phyloP scores from a whole-genome alignment of 1,284 basidiomycete genomes.

The Megacollybia platyphylla region DNA sequence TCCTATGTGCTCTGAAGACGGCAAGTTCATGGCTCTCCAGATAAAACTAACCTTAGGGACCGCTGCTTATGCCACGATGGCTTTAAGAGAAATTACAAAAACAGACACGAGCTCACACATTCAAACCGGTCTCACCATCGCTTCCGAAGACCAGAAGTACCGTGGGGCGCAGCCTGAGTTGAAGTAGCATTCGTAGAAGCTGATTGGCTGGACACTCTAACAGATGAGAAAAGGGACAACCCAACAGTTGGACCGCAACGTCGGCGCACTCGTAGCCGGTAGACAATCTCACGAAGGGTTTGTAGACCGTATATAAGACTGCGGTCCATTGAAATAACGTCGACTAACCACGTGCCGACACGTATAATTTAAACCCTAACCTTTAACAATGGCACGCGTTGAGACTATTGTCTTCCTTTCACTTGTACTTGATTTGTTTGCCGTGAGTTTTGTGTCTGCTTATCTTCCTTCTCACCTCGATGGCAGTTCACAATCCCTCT shows the following conservation, averaged over 20 bases:
- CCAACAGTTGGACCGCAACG: neutral
- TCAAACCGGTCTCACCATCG: conserved; percentile 69
- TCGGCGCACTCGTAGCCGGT: too few relatives aligned
- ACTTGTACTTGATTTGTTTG: conserved; percentile 77
- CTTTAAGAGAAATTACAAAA: conserved; percentile 85
- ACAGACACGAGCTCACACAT: conserved; percentile 84
- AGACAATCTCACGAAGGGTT: too few relatives aligned
- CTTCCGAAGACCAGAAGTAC: conserved; percentile 77
- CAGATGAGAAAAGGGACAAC: conserved; percentile 5
- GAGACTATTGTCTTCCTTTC: conserved; percentile 75
- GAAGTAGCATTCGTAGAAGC: neutral
- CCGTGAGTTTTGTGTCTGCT: conserved; percentile 13
- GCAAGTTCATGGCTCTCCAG: conserved; percentile 78
- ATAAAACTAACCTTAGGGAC: conserved; percentile 73
- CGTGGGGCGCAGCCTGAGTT: conserved; percentile 23
- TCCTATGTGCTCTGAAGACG: conserved; percentile 51
- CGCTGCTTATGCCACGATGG: conserved; percentile 93
- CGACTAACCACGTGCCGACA: too few relatives aligned
- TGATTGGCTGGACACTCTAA: conserved; percentile 8
- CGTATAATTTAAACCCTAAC: too few relatives aligned
- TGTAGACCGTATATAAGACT: too few relatives aligned
- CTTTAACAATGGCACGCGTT: conserved; percentile 41
- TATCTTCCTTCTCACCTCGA: too few relatives aligned
- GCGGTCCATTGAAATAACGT: too few relatives aligned
- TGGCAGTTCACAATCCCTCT: conserved; percentile 77